These are phyloP conservation scores for Tolypocladium inflatum DNA, from an alignment of 2,329 filamentous ascomycete genomes.

Conservation along the genomic window DNA sequence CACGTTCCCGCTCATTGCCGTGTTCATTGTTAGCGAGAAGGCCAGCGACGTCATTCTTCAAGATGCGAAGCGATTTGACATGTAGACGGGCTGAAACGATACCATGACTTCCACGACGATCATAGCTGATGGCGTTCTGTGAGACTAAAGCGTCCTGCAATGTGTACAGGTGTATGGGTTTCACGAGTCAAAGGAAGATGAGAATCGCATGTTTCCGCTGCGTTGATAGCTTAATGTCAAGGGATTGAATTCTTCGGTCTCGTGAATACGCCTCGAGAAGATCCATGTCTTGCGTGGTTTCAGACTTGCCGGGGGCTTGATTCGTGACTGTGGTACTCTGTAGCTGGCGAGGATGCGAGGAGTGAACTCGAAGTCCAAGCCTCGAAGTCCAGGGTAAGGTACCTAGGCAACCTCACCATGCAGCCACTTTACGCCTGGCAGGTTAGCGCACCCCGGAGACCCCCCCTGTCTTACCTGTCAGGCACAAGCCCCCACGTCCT, in stretches of 20 bases:
- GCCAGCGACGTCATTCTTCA: conserved; percentile 29
- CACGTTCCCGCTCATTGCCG: conserved; percentile 28
- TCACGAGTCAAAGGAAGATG: neutral
- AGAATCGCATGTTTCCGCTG: no score
- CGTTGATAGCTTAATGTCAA: no score
- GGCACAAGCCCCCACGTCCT: neutral
- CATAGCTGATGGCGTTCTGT: neutral
- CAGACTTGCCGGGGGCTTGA: no score
- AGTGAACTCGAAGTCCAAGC: no score
- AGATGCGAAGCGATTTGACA: conserved; percentile 4
- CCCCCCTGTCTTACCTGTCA: neutral
- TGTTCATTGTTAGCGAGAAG: conserved; percentile 47
- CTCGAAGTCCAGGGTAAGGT: neutral
- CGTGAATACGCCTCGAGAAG: neutral
- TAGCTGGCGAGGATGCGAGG: neutral
- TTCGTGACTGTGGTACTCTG: neutral
- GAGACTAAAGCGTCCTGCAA: no score
- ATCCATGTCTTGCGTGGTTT: neutral
- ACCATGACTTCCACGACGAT: neutral
- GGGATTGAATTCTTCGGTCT: no score
- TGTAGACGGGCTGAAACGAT: neutral
- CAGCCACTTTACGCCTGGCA: neutral
- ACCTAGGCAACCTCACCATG: neutral
- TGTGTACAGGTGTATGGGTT: neutral
- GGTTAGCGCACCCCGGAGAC: neutral